Conservation (phyloP, 1,284 basidiomycete species). For the Rhizopogon parksii region DNA sequence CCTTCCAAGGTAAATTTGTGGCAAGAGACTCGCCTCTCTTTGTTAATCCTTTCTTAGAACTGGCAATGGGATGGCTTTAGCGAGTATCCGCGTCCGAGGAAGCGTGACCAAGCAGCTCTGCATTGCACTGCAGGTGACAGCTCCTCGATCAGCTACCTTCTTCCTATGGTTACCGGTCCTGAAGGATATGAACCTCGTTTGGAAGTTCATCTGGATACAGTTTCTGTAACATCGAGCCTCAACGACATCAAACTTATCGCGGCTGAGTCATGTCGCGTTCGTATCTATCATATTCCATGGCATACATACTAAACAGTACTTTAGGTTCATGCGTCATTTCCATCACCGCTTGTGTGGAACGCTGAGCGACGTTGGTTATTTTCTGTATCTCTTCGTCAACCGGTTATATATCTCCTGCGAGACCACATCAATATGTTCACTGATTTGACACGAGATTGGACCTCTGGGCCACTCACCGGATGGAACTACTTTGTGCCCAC, state of each 20-base stretch:
- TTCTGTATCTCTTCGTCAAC: conserved; percentile 60
- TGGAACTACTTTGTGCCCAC: conserved; percentile 81
- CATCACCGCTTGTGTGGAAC: conserved; percentile 62
- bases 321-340: conserved; percentile 60
- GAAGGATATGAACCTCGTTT: conserved; percentile 74
- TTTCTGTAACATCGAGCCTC: conserved; percentile 76
- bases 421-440: conserved; percentile 91
- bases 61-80: conserved; percentile 76
- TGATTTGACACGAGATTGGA: conserved; percentile 87
- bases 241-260: conserved; percentile 76
- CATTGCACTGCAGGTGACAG: conserved; percentile 71
- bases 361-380: conserved; percentile 73
- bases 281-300: not conserved
- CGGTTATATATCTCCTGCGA: conserved; percentile 71
- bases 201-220: conserved; percentile 75
- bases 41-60: conserved; percentile 39
- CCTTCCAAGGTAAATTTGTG: conserved; percentile 57
- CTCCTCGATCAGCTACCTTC: conserved; percentile 75
- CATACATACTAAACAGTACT: conserved; percentile 6
- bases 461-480: conserved; percentile 69
- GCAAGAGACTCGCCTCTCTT: not conserved
- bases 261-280: conserved; percentile 69
- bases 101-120: conserved; percentile 64
- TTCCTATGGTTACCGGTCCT: conserved; percentile 72
- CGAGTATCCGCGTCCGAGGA: conserved; percentile 43